Evolutionary conservation across 2,329 filamentous ascomycete genomes (phyloP), one percentile per base, ranked within the genome.

Genomic region (Dactylella cylindrospora): DNA sequence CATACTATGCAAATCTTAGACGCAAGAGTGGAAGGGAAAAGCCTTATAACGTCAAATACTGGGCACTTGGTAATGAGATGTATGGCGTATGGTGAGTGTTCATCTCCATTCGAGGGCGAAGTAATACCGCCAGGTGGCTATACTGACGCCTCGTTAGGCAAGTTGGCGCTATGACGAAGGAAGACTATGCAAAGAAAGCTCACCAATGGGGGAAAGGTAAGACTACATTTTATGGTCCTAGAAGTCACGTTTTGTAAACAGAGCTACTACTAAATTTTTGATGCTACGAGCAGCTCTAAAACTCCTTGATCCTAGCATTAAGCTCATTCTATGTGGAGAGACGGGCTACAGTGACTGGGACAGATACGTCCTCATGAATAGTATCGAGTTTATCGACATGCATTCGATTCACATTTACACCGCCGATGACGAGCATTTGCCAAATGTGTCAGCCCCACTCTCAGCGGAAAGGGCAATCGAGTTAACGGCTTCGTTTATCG

Each of bases 361-460:
- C 73, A 79, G 81, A 69, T 79, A 88, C 69, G 85, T 86, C 1
- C 77, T 89, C 51, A 84, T 85, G 70, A 77, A 86, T 68, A 88
- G 84, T 67, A 76, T 85, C 35, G 73, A 73, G 53, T 75, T 85
- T 64, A 84, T 88, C 69, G 84, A 88, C 72, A 88, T 90, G 85
- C 86, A 90, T 76, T 85, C 81, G 70, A 90, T 90, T 69, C 86
- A 90, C 71, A 76, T 88, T 66, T 90, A 90, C 76, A 90, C 85
- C 2, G 81, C 83, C 28, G 67, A 67, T 41, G 57, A 60, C 4
- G 66, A 66, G 22, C 74, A 80, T 45, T 67, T 79, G 4, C 73
- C 76, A 43, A 81, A 82, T 55, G 81, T 78, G 0, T 80, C 80
- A 1, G 85, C 84, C 0, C 86, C 86, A 0, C 73, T 84, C 13